Base-by-base conservation (phyloP, 1,139 yeast species). In the Dujonia santamariae region DNA sequence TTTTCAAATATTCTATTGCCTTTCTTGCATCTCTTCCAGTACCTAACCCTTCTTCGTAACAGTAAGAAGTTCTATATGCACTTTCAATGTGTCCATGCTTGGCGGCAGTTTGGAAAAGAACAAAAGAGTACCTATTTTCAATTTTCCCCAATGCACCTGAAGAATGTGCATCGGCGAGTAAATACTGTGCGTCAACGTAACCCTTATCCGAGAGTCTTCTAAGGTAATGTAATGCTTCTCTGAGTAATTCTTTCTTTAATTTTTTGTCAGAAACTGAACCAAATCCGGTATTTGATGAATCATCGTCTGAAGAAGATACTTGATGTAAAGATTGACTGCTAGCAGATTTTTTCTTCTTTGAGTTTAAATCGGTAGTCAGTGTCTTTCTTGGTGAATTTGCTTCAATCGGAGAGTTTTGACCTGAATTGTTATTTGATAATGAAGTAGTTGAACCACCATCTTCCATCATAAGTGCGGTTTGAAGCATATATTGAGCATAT, bases 11-110 rank as follows among this genome's bases (percentile, higher is more conserved):
- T 45, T 86, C 95, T 9, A 87, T 64, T 1, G 95, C 92, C 50
- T 87, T 82, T 38, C 95, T 73, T 1, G 95, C 80, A 56, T 92
- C 97, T 49, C 95, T 75, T 13, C 88, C 80, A 5, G 94, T 85
- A 4, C 98, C 98, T 60, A 90, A 67, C 5, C 97, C 97, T 61
- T 87, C 95, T 59, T 90, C 96, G 47, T 81, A 85, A 57, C 97
- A 90, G 41, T 85, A 75, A 1, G 97, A 87, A 0, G 96, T 85
- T 49, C 97, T 75, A 58, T 85, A 92, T 0, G 96, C 90, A 36
- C 94, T 79, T 56, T 92, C 97, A 8, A 84, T 72, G 53, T 92
- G 97, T 16, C 92, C 95, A 46, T 85, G 92, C 56, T 90, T 92
- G 5, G 96, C 96, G 6, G 97, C 96, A 23, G 86, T 67, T 53